Conservation (phyloP, 371 early-diverging fungal species). For the Zopfochytrium polystomum region DNA sequence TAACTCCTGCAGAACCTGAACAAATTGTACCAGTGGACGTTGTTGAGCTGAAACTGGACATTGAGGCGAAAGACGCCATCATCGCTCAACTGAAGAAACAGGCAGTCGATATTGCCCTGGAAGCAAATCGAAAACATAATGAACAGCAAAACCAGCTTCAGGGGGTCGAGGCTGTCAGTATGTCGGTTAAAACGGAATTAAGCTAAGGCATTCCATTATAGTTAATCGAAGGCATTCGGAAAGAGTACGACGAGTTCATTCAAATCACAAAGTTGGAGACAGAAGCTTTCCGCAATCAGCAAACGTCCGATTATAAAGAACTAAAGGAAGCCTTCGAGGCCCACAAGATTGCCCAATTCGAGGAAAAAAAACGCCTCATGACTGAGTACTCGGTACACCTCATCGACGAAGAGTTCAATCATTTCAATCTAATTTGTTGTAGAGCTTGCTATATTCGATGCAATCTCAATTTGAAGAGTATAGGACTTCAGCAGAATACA, state of each 20-base stretch:
- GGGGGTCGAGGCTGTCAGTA: slow-evolving; percentile 50
- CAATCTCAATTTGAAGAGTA: slow-evolving; percentile 59
- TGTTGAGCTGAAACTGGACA: slow-evolving; percentile 21
- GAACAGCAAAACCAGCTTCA: slow-evolving; percentile 57
- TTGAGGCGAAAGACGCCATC: slow-evolving; percentile 30
- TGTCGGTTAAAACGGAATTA: neutral
- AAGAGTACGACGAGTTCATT: slow-evolving; percentile 59
- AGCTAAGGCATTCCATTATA: slow-evolving; percentile 8
- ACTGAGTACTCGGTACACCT: slow-evolving; percentile 46
- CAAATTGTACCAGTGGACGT: slow-evolving; percentile 28
- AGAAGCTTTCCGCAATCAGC: slow-evolving; percentile 39
- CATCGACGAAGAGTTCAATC: neutral
- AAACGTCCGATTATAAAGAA: slow-evolving; percentile 46
- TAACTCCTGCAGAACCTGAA: slow-evolving; percentile 22
- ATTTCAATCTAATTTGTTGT: neutral
- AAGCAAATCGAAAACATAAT: slow-evolving; percentile 48
- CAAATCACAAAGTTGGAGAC: slow-evolving; percentile 52
- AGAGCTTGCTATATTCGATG: slow-evolving; percentile 49
- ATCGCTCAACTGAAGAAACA: slow-evolving; percentile 33
- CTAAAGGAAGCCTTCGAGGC: slow-evolving; percentile 42
- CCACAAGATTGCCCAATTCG: slow-evolving; percentile 44
- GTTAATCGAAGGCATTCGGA: slow-evolving; percentile 51
- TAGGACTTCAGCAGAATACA: slow-evolving; percentile 46
- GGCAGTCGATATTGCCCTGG: slow-evolving; percentile 47
- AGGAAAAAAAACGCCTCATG: slow-evolving; percentile 49